These are phyloP conservation scores for Calvatia gigantea DNA, from an alignment of 768 basidiomycete species.

Conservation along the genomic window DNA sequence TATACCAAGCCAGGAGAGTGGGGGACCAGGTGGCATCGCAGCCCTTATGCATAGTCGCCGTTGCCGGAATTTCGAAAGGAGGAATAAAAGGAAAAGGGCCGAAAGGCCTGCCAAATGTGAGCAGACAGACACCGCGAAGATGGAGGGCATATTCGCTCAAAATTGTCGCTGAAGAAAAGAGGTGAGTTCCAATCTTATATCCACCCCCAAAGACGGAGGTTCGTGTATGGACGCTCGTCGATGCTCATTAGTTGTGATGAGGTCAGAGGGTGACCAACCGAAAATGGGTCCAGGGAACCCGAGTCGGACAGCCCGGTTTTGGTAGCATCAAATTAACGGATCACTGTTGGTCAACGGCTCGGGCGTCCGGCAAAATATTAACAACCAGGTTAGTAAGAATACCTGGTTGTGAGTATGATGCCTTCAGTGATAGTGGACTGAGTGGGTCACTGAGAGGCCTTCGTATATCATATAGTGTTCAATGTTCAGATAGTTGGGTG, in stretches of 20 bases:
- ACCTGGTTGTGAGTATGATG: too few species aligned
- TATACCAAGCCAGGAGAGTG: not conserved
- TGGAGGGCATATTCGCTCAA: not conserved
- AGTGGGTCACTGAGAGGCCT: too few species aligned
- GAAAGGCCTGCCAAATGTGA: not conserved
- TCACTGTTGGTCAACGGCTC: not conserved
- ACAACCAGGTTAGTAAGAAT: too few species aligned
- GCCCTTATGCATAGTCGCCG: not conserved
- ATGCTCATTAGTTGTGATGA: not conserved
- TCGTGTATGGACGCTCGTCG: not conserved
- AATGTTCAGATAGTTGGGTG: too few species aligned
- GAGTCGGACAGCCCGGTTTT: not conserved
- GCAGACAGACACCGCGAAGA: not conserved
- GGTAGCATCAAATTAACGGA: not conserved
- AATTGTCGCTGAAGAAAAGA: too few species aligned
- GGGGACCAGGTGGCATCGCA: not conserved
- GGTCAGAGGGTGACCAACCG: not conserved
- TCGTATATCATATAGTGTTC: too few species aligned
- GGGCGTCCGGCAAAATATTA: not conserved
- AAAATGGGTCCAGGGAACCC: not conserved
- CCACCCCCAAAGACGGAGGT: not conserved
- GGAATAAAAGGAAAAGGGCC: not conserved
- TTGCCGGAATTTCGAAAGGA: not conserved
- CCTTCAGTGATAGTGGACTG: too few species aligned
- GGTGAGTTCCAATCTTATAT: not conserved